A percentile compares a stretch with the other conserved stretches of the same genome.
Evolutionary conservation across 164 flowering plant genomes (phyloP).

Genomic region (Vitis cinerea): DNA sequence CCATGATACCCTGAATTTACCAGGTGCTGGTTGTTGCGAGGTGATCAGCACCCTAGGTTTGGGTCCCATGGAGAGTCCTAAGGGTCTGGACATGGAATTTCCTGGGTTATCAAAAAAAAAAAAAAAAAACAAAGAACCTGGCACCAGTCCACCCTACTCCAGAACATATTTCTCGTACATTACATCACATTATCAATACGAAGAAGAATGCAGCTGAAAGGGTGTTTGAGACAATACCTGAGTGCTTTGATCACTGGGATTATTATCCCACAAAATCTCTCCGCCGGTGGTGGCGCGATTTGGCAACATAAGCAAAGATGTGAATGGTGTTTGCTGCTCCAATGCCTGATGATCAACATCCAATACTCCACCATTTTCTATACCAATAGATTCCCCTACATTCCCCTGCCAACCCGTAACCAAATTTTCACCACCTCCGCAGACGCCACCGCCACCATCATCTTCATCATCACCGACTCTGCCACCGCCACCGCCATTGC

Average conservation of each 20-base stretch:
- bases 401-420: conserved; percentile 21
- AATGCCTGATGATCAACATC: conserved; percentile 10
- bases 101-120: no score
- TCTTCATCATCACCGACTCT: conserved; percentile 6
- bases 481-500: conserved; percentile 20
- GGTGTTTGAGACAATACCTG: conserved; percentile 36
- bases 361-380: conserved; percentile 9
- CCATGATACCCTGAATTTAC: no score
- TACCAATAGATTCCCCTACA: conserved; percentile 6
- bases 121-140: no score
- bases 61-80: no score
- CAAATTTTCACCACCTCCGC: conserved; percentile 24
- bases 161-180: no score
- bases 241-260: conserved; percentile 33
- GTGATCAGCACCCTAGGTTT: no score
- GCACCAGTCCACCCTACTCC: no score
- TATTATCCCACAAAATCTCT: conserved; percentile 41
- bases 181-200: no score
- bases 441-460: background rate
- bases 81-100: no score
- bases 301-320: conserved; percentile 52
- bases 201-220: background rate
- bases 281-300: conserved; percentile 8
- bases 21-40: no score
- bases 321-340: conserved; percentile 39